Conservation (phyloP, 345 rosid species). For the Stellera chamaejasme region DNA sequence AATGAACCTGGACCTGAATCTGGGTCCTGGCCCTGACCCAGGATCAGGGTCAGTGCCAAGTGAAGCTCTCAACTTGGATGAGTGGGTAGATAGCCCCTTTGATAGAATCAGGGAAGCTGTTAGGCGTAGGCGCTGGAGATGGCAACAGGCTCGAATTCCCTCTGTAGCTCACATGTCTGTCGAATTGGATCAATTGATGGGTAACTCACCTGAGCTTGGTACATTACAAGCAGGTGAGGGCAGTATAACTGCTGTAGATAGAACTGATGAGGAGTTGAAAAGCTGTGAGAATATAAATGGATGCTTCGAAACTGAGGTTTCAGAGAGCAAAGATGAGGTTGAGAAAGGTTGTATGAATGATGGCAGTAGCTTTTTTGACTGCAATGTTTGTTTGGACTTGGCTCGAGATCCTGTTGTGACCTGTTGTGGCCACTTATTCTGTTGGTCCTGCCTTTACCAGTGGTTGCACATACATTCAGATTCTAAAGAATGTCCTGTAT, state of each 20-base stretch:
- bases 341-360: conserved; percentile 50
- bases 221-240: conserved; percentile 84
- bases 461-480: conserved; percentile 70
- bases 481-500: conserved; percentile 93
- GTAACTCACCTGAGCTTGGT: conserved; percentile 31
- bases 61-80: conserved; percentile 51
- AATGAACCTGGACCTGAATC: conserved; percentile 95
- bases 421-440: conserved; percentile 90
- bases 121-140: conserved; percentile 52
- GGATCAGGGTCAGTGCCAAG: conserved; percentile 30
- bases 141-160: conserved; percentile 43
- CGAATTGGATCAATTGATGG: conserved; percentile 53
- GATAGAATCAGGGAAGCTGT: conserved; percentile 56
- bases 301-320: conserved; percentile 40
- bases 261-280: conserved; percentile 49
- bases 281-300: conserved; percentile 62
- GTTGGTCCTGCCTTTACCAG: conserved; percentile 88
- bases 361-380: conserved; percentile 62
- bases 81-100: conserved; percentile 41
- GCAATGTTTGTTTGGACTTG: conserved; percentile 80
- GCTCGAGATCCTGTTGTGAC: conserved; percentile 88
- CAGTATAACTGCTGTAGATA: conserved; percentile 65
- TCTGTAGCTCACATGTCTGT: conserved; percentile 40
- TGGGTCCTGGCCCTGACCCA: conserved; percentile 78
- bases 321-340: conserved; percentile 43